phyloP scores from a whole-genome alignment of 441 rosid genomes.

The Erodium moschatum region DNA sequence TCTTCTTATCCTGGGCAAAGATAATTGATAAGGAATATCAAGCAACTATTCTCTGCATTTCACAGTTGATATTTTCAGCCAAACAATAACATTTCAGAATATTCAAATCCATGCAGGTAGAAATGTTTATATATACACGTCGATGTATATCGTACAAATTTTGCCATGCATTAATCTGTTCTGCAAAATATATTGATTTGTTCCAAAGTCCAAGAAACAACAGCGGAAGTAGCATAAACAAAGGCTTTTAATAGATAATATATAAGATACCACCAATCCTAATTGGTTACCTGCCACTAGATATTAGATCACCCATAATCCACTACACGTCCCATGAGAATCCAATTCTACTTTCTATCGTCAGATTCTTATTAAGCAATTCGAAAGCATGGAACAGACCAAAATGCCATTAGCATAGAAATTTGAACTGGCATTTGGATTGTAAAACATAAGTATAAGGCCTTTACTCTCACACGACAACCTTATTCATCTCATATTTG shows the following conservation, averaged over 20 bases:
- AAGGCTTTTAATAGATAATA: not conserved
- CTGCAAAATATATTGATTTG: not conserved
- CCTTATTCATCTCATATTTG: not conserved
- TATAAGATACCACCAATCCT: not conserved
- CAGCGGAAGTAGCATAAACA: not conserved
- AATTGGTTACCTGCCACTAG: not conserved
- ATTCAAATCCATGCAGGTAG: not conserved
- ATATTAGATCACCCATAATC: not conserved
- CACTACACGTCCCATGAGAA: not conserved
- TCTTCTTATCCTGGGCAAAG: conserved; percentile 56
- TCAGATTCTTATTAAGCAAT: not conserved
- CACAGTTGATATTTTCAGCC: not conserved
- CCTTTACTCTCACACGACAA: not conserved
- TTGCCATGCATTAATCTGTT: not conserved
- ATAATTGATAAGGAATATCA: conserved; percentile 12
- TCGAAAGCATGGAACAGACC: not conserved
- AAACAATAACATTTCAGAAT: not conserved
- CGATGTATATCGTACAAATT: not conserved
- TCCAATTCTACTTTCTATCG: not conserved
- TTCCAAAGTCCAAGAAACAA: not conserved
- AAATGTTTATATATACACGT: not conserved
- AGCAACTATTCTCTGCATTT: not conserved
- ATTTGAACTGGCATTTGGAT: not conserved
- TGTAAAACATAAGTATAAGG: not conserved
- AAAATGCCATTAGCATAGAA: not conserved